Conservation (phyloP, 805 yeast genomes). For the Dipodascopsis uninucleata region DNA sequence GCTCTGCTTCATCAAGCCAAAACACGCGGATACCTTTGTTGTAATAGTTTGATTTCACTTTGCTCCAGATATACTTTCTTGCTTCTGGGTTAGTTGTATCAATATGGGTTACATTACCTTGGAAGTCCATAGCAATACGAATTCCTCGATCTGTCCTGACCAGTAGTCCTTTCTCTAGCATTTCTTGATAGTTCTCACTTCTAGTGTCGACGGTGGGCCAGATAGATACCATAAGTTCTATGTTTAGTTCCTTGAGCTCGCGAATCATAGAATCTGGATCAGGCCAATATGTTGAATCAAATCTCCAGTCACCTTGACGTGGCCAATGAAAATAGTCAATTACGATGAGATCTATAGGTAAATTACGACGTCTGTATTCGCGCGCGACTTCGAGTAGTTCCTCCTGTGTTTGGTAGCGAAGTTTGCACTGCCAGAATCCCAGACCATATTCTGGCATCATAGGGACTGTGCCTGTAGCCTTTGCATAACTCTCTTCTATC, state of each 20-base stretch:
- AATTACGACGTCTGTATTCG: conserved; percentile 18
- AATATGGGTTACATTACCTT: conserved; percentile 19
- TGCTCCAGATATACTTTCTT: conserved; percentile 24
- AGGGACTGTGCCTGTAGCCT: conserved; percentile 27
- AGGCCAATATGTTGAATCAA: conserved; percentile 27
- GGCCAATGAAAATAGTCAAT: conserved; percentile 28
- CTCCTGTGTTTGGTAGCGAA: conserved; percentile 27
- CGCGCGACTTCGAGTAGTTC: conserved; percentile 26
- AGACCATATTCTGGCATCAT: conserved; percentile 27
- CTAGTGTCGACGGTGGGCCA: conserved; percentile 28
- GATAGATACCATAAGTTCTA: conserved; percentile 28
- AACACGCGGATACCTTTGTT: conserved; percentile 22
- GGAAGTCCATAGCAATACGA: conserved; percentile 22
- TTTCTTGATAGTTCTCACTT: conserved; percentile 23
- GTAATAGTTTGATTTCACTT: conserved; percentile 22
- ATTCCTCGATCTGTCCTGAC: conserved; percentile 26
- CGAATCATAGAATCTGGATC: conserved; percentile 28
- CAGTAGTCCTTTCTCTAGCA: conserved; percentile 24
- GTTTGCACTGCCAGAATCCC: conserved; percentile 29
- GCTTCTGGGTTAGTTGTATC: conserved; percentile 27
- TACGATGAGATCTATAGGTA: conserved; percentile 26
- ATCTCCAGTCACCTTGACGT: conserved; percentile 26
- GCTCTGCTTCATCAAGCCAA: conserved; percentile 30
- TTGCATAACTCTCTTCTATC: conserved; percentile 21
- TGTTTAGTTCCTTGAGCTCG: conserved; percentile 18